Base-by-base conservation (phyloP, 139 green algal species). In the Auxenochlorella pyrenoidosa region DNA sequence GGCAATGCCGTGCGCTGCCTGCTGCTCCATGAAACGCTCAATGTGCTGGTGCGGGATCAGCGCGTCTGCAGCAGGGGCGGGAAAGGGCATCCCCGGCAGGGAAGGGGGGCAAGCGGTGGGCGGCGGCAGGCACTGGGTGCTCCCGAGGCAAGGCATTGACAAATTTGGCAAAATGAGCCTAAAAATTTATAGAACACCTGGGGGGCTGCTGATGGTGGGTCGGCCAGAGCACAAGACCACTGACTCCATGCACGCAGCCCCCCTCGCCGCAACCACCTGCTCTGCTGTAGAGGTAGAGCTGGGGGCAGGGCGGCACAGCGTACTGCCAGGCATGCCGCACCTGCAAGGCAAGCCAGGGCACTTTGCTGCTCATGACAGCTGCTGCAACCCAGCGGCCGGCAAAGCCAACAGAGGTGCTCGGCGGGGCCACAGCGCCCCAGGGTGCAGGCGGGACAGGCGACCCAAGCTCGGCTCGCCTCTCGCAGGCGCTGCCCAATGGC, bases 261-360 rank as follows among this genome's bases (percentile, higher is more conserved):
- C n/a, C n/a, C n/a, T n/a, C n/a, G n/a, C n/a, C n/a, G n/a, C n/a
- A n/a, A n/a, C 36, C 36, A 43, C 80, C 80, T 85, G 80, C 59
- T 85, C 75, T 75, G 40, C 60, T 77, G 82, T 95, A 95, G 13
- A 96, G 72, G 87, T 95, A 96, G 19, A 96, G 87, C 88, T 96
- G 94, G 13, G 91, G 92, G 43, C 90, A 93, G 0, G 78, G 47
- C 24, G 93, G 93, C 30, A 92, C 90, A 24, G 83, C 68, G 38
- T 93, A 54, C 34, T 83, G 75, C 84, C 84, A 86, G 24, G 65
- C 58, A 30, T 79, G 86, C 66, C 41, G 79, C 30, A 86, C 41
- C 51, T 82, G 58, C 86, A 83, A 63, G 10, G 36, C 32, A 15
- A 30, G 66, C 22, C 36, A 44, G 24, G 16, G 51, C 51, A 12